Percentiles rank a stretch among this genome's conserved stretches.
Evolutionary conservation across 2,329 filamentous ascomycete genomes (phyloP).

Genomic region (Phaeosphaeriaceae sp.): DNA sequence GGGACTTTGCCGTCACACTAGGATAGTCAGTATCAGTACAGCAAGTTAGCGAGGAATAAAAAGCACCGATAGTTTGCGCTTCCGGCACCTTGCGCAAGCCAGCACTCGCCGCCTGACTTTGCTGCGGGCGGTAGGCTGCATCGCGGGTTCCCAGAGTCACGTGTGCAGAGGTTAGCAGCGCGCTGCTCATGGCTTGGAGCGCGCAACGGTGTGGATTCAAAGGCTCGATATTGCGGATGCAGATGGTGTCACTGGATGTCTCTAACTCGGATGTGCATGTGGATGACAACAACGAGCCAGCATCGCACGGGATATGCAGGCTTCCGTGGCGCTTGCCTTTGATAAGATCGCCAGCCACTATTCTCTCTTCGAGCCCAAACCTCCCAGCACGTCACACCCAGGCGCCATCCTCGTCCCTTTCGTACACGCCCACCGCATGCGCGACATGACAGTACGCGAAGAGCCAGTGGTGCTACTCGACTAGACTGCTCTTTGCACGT

Average conservation of each 20-base stretch:
- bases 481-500: neutral
- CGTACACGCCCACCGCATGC: neutral
- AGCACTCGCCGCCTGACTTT: conserved; percentile 46
- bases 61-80: conserved; percentile 44
- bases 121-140: conserved; percentile 40
- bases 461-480: neutral
- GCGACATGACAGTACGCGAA: neutral
- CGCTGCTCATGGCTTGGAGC: conserved; percentile 28
- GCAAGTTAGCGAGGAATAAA: neutral
- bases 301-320: conserved; percentile 15
- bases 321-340: conserved; percentile 2
- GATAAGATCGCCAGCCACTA: conserved; percentile 13
- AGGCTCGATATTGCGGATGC: neutral
- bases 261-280: neutral
- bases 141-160: conserved; percentile 22
- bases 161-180: conserved; percentile 18
- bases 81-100: conserved; percentile 46
- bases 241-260: neutral
- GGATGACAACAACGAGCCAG: conserved; percentile 7
- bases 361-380: neutral
- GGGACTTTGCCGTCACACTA: conserved; percentile 48
- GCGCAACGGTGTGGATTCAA: conserved; percentile 4
- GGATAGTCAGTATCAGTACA: conserved; percentile 20
- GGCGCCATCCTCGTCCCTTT: neutral
- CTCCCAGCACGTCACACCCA: conserved; percentile 4